phyloP scores from a whole-genome alignment of 352 stramenopile genomes.

The Thalassiosira exigua region DNA sequence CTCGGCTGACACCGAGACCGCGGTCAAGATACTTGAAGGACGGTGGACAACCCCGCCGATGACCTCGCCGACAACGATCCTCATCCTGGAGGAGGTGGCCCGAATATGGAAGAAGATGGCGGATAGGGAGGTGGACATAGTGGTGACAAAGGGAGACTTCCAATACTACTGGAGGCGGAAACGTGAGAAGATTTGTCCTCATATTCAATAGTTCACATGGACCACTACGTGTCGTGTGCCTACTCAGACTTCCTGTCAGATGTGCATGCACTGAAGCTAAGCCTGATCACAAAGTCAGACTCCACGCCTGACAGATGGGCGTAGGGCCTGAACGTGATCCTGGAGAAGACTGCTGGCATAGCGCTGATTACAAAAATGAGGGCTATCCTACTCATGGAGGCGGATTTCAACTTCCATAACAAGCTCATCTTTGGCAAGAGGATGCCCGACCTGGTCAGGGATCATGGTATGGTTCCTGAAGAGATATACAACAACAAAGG shows the following conservation, averaged over 20 bases:
- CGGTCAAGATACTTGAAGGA: too few relatives aligned
- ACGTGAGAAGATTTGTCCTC: background rate
- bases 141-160: background rate
- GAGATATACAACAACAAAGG: constrained; percentile 12
- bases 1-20: too few relatives aligned
- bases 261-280: background rate
- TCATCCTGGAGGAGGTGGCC: constrained; percentile 20
- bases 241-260: background rate
- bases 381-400: constrained; percentile 14
- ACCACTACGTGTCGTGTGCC: background rate
- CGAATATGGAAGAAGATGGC: too few relatives aligned
- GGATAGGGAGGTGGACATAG: background rate
- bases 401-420: constrained; percentile 17
- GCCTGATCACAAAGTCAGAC: background rate
- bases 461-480: constrained; percentile 9
- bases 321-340: background rate
- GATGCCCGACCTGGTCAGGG: constrained; percentile 17
- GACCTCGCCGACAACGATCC: background rate
- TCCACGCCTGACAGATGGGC: background rate
- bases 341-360: constrained; percentile 8
- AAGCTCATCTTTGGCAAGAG: constrained; percentile 4
- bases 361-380: constrained; percentile 2
- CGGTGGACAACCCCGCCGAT: too few relatives aligned
- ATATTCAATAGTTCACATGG: background rate
- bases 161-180: background rate